A percentile compares a stretch with the other conserved stretches of the same genome.
Evolutionary conservation across 345 rosid species (phyloP).

Genomic region (Ceriops decandra): DNA sequence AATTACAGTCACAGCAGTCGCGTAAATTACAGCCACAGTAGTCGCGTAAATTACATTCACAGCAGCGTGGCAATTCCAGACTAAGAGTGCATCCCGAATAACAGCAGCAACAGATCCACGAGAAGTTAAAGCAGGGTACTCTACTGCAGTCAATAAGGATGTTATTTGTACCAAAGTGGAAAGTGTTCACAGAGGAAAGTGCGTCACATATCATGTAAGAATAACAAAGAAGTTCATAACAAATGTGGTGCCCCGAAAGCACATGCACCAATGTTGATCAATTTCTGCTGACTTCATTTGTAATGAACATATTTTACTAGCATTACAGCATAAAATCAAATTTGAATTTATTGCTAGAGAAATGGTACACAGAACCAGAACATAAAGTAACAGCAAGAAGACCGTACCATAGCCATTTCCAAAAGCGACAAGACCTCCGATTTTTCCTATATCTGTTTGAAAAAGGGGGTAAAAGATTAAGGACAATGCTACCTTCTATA

Average conservation of each 20-base stretch:
- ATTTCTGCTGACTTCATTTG: too few species aligned
- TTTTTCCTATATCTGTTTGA: constrained; percentile 49
- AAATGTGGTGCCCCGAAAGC: too few species aligned
- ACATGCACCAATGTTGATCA: too few species aligned
- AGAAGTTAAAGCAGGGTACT: constrained; percentile 51
- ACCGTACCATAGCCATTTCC: constrained; percentile 83
- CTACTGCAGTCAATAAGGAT: constrained; percentile 38
- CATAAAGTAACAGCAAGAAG: constrained; percentile 5
- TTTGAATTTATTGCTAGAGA: too few species aligned
- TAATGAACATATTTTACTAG: too few species aligned
- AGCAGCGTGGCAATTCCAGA: constrained; percentile 40
- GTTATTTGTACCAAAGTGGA: not conserved
- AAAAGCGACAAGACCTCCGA: constrained; percentile 54
- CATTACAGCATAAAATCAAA: too few species aligned
- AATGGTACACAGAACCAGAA: not conserved
- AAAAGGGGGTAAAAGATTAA: not conserved
- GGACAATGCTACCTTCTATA: constrained; percentile 2
- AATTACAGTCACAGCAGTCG: constrained; percentile 13
- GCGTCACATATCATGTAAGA: too few species aligned
- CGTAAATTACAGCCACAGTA: constrained; percentile 14
- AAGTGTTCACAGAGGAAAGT: not conserved
- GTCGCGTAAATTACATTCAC: constrained; percentile 4
- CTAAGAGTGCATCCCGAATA: constrained; percentile 48
- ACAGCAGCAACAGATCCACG: constrained; percentile 77
- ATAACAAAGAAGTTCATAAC: not conserved